Evolutionary conservation across 176 grass and related monocot genomes (phyloP).

Genomic region (Zoysia japonica): DNA sequence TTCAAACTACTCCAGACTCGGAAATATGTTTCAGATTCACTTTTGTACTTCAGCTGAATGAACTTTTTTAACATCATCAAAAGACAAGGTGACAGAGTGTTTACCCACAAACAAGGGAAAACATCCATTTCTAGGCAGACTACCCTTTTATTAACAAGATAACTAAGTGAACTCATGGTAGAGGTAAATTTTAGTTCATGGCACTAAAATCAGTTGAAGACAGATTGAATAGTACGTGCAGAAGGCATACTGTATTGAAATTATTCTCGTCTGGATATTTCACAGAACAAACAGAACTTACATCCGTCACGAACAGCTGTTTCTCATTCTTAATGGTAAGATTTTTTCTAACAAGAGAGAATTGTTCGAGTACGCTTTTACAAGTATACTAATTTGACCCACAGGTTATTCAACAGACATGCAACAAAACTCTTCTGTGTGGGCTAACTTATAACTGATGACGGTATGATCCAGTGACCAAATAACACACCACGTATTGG

Average conservation of each 20-base stretch:
- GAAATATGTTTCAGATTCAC: background rate
- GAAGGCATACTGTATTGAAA: background rate
- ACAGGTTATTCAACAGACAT: conserved; percentile 39
- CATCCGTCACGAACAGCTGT: background rate
- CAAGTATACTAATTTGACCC: conserved; percentile 14
- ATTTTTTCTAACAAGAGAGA: conserved; percentile 18
- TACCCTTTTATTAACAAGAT: too few relatives aligned
- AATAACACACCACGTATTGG: background rate
- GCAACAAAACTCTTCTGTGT: conserved; percentile 4
- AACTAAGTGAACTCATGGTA: background rate
- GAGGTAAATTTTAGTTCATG: background rate
- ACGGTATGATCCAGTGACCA: conserved; percentile 20
- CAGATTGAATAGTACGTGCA: background rate
- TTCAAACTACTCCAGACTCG: background rate
- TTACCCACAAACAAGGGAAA: background rate
- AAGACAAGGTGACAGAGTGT: too few relatives aligned
- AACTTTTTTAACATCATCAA: background rate
- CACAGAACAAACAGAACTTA: conserved; percentile 1
- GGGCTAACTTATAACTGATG: conserved; percentile 10
- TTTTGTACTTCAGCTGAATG: background rate
- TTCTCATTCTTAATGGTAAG: conserved; percentile 3
- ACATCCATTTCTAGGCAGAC: background rate
- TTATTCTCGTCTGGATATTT: background rate
- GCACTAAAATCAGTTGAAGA: background rate
- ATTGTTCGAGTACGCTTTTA: conserved; percentile 1